Evolutionary conservation across 2,329 filamentous ascomycete genomes (phyloP).

Genomic region (Aspergillus felis): DNA sequence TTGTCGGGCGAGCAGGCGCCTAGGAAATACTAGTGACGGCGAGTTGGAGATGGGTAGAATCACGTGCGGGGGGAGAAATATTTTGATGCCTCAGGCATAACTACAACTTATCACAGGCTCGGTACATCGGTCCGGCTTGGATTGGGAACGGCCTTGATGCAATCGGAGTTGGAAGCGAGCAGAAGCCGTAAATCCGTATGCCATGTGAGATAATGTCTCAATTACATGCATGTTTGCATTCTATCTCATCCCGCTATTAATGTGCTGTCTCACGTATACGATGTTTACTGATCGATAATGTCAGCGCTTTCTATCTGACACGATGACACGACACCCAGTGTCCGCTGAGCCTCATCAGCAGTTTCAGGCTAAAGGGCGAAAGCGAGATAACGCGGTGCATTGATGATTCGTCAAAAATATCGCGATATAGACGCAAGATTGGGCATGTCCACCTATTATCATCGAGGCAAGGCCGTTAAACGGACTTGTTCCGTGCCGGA

Average conservation of each 20-base stretch:
- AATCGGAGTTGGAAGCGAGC: background rate
- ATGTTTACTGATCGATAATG: background rate
- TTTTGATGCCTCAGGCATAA: background rate
- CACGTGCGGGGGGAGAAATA: constrained; percentile 13
- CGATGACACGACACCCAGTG: background rate
- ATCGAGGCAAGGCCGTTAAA: background rate
- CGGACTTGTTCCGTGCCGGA: background rate
- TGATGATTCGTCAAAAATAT: background rate
- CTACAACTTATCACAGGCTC: background rate
- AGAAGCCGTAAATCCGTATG: background rate
- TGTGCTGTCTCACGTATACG: background rate
- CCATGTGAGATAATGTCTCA: background rate
- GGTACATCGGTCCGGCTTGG: background rate
- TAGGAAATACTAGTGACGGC: background rate
- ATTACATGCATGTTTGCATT: background rate
- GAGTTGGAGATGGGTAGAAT: constrained; percentile 14
- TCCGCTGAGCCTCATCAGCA: background rate
- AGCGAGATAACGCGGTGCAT: background rate
- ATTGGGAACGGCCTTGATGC: background rate
- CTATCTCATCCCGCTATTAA: background rate
- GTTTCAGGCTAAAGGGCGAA: background rate
- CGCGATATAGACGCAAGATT: background rate
- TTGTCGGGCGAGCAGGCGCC: constrained; percentile 8
- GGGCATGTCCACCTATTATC: background rate
- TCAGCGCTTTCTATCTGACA: background rate